Conservation (phyloP, 225 moss, liverwort and hornwort species). For the Bryum argenteum region DNA sequence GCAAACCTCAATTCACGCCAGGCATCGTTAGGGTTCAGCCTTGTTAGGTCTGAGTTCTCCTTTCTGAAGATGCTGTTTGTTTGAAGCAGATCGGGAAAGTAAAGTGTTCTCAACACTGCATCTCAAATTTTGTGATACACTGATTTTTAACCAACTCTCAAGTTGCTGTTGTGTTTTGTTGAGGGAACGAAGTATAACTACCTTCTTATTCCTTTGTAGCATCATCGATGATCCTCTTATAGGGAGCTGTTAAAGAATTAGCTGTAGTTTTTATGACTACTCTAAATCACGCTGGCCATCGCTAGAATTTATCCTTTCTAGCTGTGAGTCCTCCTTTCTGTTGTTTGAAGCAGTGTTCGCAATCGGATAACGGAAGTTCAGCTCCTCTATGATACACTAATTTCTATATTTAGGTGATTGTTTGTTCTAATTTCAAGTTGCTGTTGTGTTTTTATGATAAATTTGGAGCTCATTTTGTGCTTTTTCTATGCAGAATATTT, state of each 20-base stretch:
- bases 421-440: not conserved
- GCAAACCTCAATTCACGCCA: too few species aligned
- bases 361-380: not conserved
- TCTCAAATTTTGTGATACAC: too few species aligned
- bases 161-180: too few species aligned
- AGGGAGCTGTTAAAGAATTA: not conserved
- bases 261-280: conserved; percentile 10
- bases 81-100: too few species aligned
- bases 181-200: too few species aligned
- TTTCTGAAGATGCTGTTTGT: too few species aligned
- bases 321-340: not conserved
- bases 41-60: too few species aligned
- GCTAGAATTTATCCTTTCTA: not conserved
- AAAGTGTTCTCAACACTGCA: too few species aligned
- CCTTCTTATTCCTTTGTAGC: not conserved
- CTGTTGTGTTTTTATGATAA: conserved; percentile 1
- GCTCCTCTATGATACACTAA: not conserved
- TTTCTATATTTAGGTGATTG: not conserved
- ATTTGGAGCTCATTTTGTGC: conserved; percentile 16
- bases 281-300: not conserved
- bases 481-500: conserved; percentile 28
- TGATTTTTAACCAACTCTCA: too few species aligned
- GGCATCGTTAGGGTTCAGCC: too few species aligned
- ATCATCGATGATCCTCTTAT: not conserved
- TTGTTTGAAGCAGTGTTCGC: not conserved